Conservation (phyloP, 2,329 filamentous ascomycete species). For the Aspergillus pseudoterreus region DNA sequence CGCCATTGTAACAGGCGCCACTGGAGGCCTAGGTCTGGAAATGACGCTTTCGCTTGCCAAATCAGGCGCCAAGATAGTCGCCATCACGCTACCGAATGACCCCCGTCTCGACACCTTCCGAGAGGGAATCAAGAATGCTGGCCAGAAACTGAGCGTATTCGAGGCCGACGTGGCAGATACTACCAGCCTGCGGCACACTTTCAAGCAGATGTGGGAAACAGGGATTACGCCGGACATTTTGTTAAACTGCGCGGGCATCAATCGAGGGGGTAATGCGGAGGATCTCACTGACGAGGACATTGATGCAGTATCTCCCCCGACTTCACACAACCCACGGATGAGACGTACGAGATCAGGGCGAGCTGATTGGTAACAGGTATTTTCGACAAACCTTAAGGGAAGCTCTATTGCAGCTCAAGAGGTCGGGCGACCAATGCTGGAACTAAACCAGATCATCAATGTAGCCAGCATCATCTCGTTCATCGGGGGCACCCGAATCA, state of each 20-base stretch:
- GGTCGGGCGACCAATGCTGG: background rate
- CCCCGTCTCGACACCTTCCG: background rate
- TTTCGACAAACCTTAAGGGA: background rate
- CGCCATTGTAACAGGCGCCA: background rate
- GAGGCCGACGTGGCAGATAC: background rate
- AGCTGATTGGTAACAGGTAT: background rate
- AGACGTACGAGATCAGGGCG: background rate
- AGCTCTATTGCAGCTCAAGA: background rate
- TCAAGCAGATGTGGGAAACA: background rate
- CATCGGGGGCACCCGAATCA: slow-evolving; percentile 83
- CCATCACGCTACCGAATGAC: background rate
- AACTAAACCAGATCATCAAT: slow-evolving; percentile 63
- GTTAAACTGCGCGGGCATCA: background rate
- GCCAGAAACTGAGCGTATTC: background rate
- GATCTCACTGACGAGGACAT: background rate
- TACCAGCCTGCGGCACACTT: background rate
- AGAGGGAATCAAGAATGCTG: background rate
- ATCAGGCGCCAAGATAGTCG: background rate
- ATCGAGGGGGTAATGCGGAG: background rate
- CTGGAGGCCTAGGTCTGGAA: background rate
- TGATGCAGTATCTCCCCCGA: background rate
- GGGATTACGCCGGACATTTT: background rate
- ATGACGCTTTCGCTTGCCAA: background rate
- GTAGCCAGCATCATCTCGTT: slow-evolving; percentile 76
- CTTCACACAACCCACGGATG: background rate